Conservation (phyloP, 1,284 basidiomycete species). For the Bjerkandera adusta region DNA sequence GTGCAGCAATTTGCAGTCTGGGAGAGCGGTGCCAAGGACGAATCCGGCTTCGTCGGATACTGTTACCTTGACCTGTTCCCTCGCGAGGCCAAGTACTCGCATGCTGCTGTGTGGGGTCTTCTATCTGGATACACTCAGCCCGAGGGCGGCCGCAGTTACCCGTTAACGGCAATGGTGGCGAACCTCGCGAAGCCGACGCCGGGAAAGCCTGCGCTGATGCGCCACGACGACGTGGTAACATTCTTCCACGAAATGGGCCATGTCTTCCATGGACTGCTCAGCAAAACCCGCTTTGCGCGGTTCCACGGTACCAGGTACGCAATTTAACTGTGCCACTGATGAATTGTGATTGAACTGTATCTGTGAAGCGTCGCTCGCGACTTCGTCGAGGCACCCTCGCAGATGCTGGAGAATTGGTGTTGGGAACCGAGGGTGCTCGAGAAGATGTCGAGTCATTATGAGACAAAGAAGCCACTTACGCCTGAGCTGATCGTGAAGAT, state of each 20-base stretch:
- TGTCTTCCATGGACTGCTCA: conserved; percentile 81
- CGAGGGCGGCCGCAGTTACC: conserved; percentile 65
- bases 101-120: conserved; percentile 84
- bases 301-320: conserved; percentile 75
- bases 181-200: conserved; percentile 83
- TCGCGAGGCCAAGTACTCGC: conserved; percentile 76
- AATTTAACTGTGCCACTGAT: neutral
- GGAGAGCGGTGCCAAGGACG: conserved; percentile 71
- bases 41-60: conserved; percentile 71
- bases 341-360: neutral
- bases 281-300: conserved; percentile 65
- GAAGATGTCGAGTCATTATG: conserved; percentile 76
- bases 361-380: conserved; percentile 60
- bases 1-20: conserved; percentile 81
- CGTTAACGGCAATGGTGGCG: conserved; percentile 80
- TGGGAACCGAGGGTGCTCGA: conserved; percentile 78
- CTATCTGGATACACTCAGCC: conserved; percentile 55
- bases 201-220: conserved; percentile 79
- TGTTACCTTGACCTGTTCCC: conserved; percentile 88
- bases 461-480: conserved; percentile 71
- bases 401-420: conserved; percentile 93
- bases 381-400: conserved; percentile 85
- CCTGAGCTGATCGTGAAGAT: conserved; percentile 77
- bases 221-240: conserved; percentile 77
- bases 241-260: conserved; percentile 88